Evolutionary conservation across 1,139 yeast genomes (phyloP), one percentile per base, ranked within the genome.

Genomic region (Spathaspora sp.): DNA sequence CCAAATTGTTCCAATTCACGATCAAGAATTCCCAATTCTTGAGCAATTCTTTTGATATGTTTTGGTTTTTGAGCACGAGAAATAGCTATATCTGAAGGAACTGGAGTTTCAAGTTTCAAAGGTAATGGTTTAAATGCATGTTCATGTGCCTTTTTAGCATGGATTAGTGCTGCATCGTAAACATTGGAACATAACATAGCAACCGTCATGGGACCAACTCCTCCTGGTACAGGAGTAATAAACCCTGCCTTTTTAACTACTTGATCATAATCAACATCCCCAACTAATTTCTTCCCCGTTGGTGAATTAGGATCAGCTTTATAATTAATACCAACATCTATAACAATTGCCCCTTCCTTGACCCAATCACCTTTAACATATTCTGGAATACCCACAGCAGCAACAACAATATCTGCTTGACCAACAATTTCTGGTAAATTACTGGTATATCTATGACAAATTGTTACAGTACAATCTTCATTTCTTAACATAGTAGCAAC

Each of bases 181-280:
- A 86, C 87, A 57, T 86, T 86, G 44, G 83, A 76, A 52, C 87
- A 79, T 51, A 86, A 76, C 90, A 85, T 85, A 39, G 90, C 91
- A 38, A 86, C 93, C 26, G 95, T 86, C 95, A 86, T 86, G 55
- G 95, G 95, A 36, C 95, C 95, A 55, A 86, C 95, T 55, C 95
- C 95, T 64, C 95, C 93, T 33, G 95, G 95, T 44, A 86, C 95
- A 4, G 95, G 95, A 6, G 95, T 86, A 45, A 86, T 72, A 56
- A 74, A 81, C 2, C 84, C 70, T 1, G 89, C 86, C 53, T 73
- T 75, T 44, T 74, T 67, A 47, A 71, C 70, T 46, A 84, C 86
- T 33, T 78, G 67, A 43, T 72, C 81, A 58, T 70, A 86, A 54
- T 85, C 90, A 27, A 84, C 93, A 63, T 86, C 95, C 53, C 95